Evolutionary conservation across 805 yeast species (phyloP).

Genomic region (Torulaspora quercuum): DNA sequence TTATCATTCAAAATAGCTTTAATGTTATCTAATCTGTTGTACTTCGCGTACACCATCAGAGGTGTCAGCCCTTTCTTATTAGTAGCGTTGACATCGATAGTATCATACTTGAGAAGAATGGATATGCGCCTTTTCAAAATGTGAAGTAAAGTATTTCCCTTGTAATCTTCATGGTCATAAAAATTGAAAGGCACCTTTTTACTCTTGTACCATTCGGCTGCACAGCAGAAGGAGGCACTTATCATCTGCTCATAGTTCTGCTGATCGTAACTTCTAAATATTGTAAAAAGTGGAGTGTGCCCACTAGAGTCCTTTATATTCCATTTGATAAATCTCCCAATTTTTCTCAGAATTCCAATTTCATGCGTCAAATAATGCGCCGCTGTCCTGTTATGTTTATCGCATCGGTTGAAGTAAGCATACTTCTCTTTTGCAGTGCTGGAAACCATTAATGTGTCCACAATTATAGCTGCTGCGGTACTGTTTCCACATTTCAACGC

Average conservation of each 20-base stretch:
- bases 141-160: conserved; percentile 77
- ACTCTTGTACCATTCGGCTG: conserved; percentile 41
- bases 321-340: conserved; percentile 73
- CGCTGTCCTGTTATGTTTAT: conserved; percentile 52
- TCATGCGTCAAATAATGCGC: conserved; percentile 74
- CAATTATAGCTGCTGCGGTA: conserved; percentile 46
- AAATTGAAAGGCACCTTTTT: conserved; percentile 41
- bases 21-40: conserved; percentile 61
- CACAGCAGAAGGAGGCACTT: conserved; percentile 43
- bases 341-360: conserved; percentile 44
- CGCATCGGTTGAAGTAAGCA: conserved; percentile 49
- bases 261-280: conserved; percentile 80
- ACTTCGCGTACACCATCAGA: conserved; percentile 64
- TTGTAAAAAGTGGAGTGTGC: conserved; percentile 74
- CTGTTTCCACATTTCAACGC: conserved; percentile 57
- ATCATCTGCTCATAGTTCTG: conserved; percentile 53
- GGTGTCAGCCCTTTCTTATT: conserved; percentile 66
- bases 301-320: conserved; percentile 55
- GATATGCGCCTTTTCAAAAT: conserved; percentile 52
- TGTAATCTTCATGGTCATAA: conserved; percentile 63
- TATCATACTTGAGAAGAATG: conserved; percentile 38
- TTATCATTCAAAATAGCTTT: conserved; percentile 46
- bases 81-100: conserved; percentile 53
- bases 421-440: conserved; percentile 46
- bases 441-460: conserved; percentile 42